Evolutionary conservation across 108 stramenopile genomes (phyloP).

Genomic region (Mayamaea pseudoterrestris): DNA sequence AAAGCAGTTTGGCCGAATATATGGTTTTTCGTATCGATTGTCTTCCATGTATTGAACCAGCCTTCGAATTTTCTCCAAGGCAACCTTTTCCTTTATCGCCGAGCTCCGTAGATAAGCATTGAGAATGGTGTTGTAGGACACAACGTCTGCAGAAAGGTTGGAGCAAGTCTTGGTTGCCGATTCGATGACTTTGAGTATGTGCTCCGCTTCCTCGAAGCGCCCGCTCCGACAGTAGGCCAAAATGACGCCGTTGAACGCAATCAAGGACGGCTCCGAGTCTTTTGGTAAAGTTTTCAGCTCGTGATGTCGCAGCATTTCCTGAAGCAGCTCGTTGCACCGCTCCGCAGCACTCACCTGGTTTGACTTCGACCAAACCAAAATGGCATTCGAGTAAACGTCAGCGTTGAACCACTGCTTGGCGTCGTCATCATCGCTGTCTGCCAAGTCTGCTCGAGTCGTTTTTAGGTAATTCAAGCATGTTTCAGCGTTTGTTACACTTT

Average conservation of each 20-base stretch:
- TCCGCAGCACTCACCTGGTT: constrained; percentile 3
- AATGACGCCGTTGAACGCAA: constrained; percentile 39
- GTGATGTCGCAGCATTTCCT: constrained; percentile 13
- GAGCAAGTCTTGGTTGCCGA: constrained; percentile 8
- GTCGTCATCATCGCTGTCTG: constrained; percentile 5
- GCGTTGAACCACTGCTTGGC: constrained; percentile 11
- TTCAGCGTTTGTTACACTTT: constrained; percentile 13
- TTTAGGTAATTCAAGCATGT: constrained; percentile 16
- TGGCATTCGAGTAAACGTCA: constrained; percentile 24
- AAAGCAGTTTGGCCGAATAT: constrained; percentile 22
- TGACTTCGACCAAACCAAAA: constrained; percentile 28
- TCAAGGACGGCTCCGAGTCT: constrained; percentile 15
- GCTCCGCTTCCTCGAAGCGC: constrained; percentile 16
- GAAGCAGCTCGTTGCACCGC: constrained; percentile 15
- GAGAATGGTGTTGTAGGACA: constrained; percentile 50
- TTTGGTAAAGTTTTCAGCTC: constrained; percentile 10
- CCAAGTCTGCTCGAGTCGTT: constrained; percentile 6
- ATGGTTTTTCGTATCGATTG: constrained; percentile 10
- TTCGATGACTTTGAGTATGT: constrained; percentile 13
- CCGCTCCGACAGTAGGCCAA: constrained; percentile 23
- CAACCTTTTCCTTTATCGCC: constrained; percentile 4
- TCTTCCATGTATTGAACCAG: constrained; percentile 32
- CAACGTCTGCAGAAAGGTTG: constrained; percentile 23
- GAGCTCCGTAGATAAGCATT: constrained; percentile 22
- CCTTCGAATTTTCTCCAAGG: constrained; percentile 6